Evolutionary conservation across 768 basidiomycete species (phyloP).

Genomic region (Suillus americanus): DNA sequence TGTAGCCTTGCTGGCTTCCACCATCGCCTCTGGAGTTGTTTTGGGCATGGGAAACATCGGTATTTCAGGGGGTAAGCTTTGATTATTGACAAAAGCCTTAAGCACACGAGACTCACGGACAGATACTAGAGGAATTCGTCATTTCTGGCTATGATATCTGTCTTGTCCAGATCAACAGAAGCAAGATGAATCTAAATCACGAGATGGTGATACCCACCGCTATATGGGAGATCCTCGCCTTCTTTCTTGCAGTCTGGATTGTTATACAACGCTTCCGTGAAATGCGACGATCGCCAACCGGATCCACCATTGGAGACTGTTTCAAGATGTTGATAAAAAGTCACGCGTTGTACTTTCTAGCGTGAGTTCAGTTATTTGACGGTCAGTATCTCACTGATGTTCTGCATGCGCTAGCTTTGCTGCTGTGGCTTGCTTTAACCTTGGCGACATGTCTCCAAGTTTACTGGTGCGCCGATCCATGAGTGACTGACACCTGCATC

Average conservation of each 20-base stretch:
- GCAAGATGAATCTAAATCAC: not conserved
- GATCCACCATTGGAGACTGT: not conserved
- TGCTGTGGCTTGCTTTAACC: not conserved
- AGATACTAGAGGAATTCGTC: not conserved
- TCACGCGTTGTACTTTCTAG: not conserved
- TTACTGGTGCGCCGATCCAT: not conserved
- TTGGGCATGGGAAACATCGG: not conserved
- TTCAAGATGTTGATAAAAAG: not conserved
- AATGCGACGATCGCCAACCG: not conserved
- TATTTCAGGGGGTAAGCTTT: not conserved
- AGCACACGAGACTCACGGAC: not conserved
- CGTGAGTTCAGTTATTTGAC: not conserved
- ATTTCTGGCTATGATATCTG: not conserved
- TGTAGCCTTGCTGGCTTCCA: not conserved
- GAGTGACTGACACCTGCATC: not conserved
- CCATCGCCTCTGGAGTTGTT: not conserved
- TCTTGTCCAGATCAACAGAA: not conserved
- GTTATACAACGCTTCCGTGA: not conserved
- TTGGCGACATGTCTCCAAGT: not conserved
- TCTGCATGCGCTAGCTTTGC: not conserved
- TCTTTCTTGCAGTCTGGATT: not conserved
- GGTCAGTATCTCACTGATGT: not conserved
- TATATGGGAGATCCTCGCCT: not conserved
- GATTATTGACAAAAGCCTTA: not conserved
- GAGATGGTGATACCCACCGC: not conserved